phyloP scores from a whole-genome alignment of 2,329 filamentous ascomycete genomes.

The Ceratocystis destructans region DNA sequence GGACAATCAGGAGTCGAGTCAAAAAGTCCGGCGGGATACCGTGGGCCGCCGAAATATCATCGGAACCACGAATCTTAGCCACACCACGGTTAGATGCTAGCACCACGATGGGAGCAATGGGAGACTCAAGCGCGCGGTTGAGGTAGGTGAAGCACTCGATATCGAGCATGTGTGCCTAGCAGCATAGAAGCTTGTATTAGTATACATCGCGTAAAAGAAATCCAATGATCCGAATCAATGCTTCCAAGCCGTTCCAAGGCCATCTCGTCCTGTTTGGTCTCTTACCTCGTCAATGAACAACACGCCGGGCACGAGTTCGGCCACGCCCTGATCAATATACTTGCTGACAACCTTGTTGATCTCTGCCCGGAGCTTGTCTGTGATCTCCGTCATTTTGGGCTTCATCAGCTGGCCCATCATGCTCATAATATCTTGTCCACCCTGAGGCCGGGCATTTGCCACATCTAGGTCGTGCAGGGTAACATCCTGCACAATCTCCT shows the following conservation, averaged over 20 bases:
- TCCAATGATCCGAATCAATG: neutral
- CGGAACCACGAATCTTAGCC: slow-evolving; percentile 79
- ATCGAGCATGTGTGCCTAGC: slow-evolving; percentile 89
- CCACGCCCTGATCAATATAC: slow-evolving; percentile 96
- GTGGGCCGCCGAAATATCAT: slow-evolving; percentile 72
- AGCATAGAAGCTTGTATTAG: neutral
- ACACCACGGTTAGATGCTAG: slow-evolving; percentile 93
- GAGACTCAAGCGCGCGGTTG: slow-evolving; percentile 91
- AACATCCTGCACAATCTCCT: slow-evolving; percentile 98
- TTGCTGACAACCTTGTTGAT: slow-evolving; percentile 99
- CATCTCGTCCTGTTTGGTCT: slow-evolving; percentile 7
- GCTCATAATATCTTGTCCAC: slow-evolving; percentile 98
- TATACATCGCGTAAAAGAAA: neutral
- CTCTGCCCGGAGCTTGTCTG: slow-evolving; percentile 85
- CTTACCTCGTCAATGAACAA: slow-evolving; percentile 94
- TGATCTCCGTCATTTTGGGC: slow-evolving; percentile 98
- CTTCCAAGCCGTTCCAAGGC: neutral
- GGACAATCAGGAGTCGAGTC: slow-evolving; percentile 86
- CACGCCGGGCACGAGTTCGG: slow-evolving; percentile 93
- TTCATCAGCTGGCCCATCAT: slow-evolving; percentile 99
- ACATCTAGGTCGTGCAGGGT: slow-evolving; percentile 94
- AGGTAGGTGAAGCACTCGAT: slow-evolving; percentile 98
- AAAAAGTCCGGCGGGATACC: slow-evolving; percentile 90
- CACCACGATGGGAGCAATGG: slow-evolving; percentile 91
- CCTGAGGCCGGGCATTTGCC: slow-evolving; percentile 87